A percentile compares a stretch with the other conserved stretches of the same genome.
These are phyloP conservation scores for Solanum habrochaites DNA, from an alignment of 257 asterid species.

Conservation along the genomic window DNA sequence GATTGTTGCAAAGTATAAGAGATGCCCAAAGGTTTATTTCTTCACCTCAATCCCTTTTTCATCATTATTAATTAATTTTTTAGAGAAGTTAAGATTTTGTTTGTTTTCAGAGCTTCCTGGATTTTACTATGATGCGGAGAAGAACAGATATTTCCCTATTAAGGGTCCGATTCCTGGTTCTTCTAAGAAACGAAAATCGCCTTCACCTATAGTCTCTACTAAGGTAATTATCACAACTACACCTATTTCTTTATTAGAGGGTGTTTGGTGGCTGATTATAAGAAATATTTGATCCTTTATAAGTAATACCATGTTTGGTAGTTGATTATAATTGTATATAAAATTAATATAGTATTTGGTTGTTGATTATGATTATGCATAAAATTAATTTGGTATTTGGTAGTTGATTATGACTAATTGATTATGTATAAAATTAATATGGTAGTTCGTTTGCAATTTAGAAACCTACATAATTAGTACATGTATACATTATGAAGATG, in stretches of 20 bases:
- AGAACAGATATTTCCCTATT: constrained; percentile 74
- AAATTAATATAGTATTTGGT: too few relatives aligned
- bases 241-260: not conserved
- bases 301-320: too few relatives aligned
- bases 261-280: too few relatives aligned
- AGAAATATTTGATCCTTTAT: too few relatives aligned
- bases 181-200: constrained; percentile 43
- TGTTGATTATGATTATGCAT: too few relatives aligned
- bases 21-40: not conserved
- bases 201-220: constrained; percentile 1
- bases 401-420: too few relatives aligned
- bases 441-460: too few relatives aligned
- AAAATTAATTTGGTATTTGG: too few relatives aligned
- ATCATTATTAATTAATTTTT: not conserved
- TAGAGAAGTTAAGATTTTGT: not conserved
- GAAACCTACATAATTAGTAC: too few relatives aligned
- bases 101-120: constrained; percentile 68
- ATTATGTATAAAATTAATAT: too few relatives aligned
- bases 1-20: not conserved
- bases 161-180: constrained; percentile 87
- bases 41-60: not conserved
- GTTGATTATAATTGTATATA: too few relatives aligned
- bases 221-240: constrained; percentile 16
- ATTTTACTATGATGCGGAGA: constrained; percentile 65
- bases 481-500: too few relatives aligned